Evolutionary conservation across 768 basidiomycete genomes (phyloP), one percentile per base, ranked within the genome.

Genomic region (Tricholoma flavovirens): DNA sequence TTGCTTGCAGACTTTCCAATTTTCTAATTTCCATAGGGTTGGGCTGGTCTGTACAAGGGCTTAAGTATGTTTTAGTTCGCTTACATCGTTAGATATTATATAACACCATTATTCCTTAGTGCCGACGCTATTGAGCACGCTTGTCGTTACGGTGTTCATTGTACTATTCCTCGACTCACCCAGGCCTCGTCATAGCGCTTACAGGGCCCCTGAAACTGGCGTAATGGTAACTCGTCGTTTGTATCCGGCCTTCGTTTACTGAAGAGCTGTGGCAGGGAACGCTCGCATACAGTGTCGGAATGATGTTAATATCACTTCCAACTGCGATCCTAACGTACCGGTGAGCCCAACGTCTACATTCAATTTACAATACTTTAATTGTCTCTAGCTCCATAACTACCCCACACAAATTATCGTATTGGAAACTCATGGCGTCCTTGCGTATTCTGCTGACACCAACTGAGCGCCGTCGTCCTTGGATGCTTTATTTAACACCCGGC

Each of bases 11-110:
- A n/a, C n/a, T n/a, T n/a, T n/a, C 49, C 36, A 29, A 61, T 35
- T 6, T 29, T 32, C 12, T 26, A 36, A 21, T 49, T 30, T n/a
- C 19, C 54, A 19, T 46, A 73, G 86, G 87, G 90, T 43, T 83
- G 76, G 76, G 66, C 74, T 36, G 91, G 91, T 30, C 69, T 94
- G 53, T 92, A 87, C 77, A 93, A 93, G 69, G 91, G 91, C 52
- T 67, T 87, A 46, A 90, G 81, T 75, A 64, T 49, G 77, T 69
- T 21, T 11, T 14, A 48, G 17, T 17, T 35, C 33, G 43, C 33
- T 24, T 24, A n/a, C 9, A 48, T 2, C 26, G 30, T 33, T 55
- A 14, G 49, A 51, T 12, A 55, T 42, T 33, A 35, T 48, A 33
- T 54, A 22, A 49, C 49, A 51, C 30, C 22, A 46, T 40, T 32